phyloP scores from a whole-genome alignment of 176 grass and related monocot species.

The Eleusine coracana region DNA sequence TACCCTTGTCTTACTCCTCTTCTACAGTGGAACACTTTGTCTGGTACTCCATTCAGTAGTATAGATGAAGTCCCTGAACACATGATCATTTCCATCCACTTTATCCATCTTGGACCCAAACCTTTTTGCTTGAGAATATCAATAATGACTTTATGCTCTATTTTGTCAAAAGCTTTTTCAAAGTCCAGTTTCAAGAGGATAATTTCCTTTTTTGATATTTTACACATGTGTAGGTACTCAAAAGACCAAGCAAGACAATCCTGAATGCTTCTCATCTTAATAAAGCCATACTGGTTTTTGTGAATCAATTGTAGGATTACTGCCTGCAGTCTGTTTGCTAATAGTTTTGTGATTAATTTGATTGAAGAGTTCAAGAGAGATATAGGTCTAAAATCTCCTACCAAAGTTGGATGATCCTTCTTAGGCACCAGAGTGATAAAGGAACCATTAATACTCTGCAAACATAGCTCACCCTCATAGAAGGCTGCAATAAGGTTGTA shows the following conservation, averaged over 20 bases:
- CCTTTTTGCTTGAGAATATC: not conserved
- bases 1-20: not conserved
- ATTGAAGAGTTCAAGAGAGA: not conserved
- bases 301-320: not conserved
- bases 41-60: not conserved
- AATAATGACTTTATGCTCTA: not conserved
- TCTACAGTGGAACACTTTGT: not conserved
- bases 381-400: not conserved
- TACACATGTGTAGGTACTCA: not conserved
- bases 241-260: not conserved
- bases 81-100: not conserved
- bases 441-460: not conserved
- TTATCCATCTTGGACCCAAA: not conserved
- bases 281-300: not conserved
- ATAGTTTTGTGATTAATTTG: not conserved
- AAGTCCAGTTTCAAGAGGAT: not conserved
- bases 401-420: not conserved
- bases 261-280: not conserved
- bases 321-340: not conserved
- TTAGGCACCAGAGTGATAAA: not conserved
- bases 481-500: not conserved
- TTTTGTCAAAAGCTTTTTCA: not conserved
- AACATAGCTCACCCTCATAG: not conserved
- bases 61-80: not conserved
- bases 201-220: not conserved